A percentile compares a stretch with the other conserved stretches of the same genome.
These are phyloP conservation scores for Mortierella sp. DNA, from an alignment of 371 early-diverging fungal species.

Conservation along the genomic window DNA sequence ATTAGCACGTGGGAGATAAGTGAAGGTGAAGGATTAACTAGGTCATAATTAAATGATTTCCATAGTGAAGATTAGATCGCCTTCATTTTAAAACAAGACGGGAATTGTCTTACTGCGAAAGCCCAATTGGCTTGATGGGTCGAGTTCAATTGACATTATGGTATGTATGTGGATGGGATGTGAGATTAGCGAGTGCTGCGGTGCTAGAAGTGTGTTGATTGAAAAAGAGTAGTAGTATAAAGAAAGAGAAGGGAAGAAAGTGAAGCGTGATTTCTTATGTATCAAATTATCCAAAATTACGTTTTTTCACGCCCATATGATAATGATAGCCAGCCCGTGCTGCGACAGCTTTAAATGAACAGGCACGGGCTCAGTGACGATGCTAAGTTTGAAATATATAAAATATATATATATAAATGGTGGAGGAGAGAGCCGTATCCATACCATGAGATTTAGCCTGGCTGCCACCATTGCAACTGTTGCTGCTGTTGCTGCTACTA, in stretches of 20 bases:
- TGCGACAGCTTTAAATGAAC: constrained; percentile 2
- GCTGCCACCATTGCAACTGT: too few species aligned
- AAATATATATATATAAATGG: neutral
- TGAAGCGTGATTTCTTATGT: neutral
- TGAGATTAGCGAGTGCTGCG: neutral
- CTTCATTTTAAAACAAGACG: neutral
- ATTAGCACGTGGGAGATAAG: neutral
- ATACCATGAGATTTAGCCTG: too few species aligned
- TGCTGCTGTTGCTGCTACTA: too few species aligned
- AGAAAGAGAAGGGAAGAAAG: neutral
- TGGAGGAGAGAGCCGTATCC: neutral
- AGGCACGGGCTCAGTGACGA: neutral
- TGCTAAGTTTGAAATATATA: neutral
- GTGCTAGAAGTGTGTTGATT: neutral
- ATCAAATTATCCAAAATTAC: too few species aligned
- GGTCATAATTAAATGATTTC: too few species aligned
- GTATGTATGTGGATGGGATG: constrained; percentile 74
- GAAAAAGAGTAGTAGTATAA: neutral
- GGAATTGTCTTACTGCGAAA: constrained; percentile 72
- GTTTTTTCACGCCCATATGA: neutral
- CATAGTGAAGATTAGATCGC: too few species aligned
- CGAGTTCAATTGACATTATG: constrained; percentile 70
- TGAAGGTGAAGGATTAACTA: neutral
- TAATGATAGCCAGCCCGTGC: neutral
- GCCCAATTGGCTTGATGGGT: constrained; percentile 66